Conservation (phyloP, 805 yeast species). For the Metschnikowia drakensbergensis region DNA sequence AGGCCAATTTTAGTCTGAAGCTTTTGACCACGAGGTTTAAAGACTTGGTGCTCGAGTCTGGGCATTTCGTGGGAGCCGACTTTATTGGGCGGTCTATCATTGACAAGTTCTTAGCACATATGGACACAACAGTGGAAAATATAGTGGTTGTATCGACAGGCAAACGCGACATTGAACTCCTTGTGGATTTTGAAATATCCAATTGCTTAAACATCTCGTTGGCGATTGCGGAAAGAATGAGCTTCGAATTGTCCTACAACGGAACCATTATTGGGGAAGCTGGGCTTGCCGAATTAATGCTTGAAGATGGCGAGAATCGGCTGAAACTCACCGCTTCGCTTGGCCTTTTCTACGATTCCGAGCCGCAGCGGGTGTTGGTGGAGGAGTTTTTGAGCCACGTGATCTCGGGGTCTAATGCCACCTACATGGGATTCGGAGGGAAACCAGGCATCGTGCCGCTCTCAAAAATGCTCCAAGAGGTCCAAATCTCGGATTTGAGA, state of each 20-base stretch:
- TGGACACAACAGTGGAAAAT: slow-evolving; percentile 6
- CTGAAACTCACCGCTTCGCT: slow-evolving; percentile 20
- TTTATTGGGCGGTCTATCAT: background rate
- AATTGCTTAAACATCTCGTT: slow-evolving; percentile 32
- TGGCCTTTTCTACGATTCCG: slow-evolving; percentile 12
- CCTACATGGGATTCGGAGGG: slow-evolving; percentile 6
- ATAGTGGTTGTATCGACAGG: slow-evolving; percentile 28
- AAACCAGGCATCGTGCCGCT: background rate
- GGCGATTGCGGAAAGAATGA: slow-evolving; percentile 22
- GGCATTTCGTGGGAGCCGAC: background rate
- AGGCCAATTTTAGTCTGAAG: background rate
- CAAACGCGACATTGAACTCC: slow-evolving; percentile 20
- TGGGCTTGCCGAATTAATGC: slow-evolving; percentile 19
- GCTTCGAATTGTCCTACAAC: slow-evolving; percentile 28
- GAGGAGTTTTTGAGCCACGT: slow-evolving; percentile 22
- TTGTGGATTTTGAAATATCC: slow-evolving; percentile 26
- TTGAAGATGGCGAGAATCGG: slow-evolving; percentile 16
- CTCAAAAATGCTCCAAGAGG: slow-evolving; percentile 9
- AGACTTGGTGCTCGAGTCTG: background rate
- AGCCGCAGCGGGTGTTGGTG: slow-evolving; percentile 5
- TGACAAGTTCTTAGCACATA: background rate
- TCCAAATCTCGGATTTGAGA: slow-evolving; percentile 22
- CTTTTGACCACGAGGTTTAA: background rate
- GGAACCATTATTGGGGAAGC: slow-evolving; percentile 32
- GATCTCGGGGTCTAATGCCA: slow-evolving; percentile 17